Evolutionary conservation across 306 rosid genomes (phyloP).

Genomic region (Biancaea sappan): DNA sequence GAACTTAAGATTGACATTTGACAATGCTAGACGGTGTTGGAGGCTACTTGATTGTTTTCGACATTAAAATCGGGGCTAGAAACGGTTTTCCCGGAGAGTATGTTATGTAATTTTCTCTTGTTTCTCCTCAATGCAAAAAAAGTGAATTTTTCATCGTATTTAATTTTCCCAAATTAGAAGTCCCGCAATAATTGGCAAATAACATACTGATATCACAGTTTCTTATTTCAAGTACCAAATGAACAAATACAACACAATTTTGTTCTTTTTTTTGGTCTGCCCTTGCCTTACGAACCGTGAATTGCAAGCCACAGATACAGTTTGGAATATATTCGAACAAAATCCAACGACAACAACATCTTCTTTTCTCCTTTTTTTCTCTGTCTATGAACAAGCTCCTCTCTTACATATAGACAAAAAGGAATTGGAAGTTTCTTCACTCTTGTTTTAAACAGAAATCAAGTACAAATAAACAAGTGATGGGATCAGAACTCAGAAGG

Average conservation of each 20-base stretch:
- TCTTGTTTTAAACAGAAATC: neutral
- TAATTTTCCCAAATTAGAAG: too few species aligned
- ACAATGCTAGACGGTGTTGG: too few species aligned
- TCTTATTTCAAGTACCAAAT: constrained; percentile 40
- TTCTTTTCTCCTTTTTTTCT: neutral
- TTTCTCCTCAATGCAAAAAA: too few species aligned
- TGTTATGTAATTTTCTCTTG: too few species aligned
- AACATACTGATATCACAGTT: constrained; percentile 32
- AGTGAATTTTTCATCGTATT: too few species aligned
- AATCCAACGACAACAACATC: constrained; percentile 9
- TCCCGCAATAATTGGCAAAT: too few species aligned
- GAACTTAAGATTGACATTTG: too few species aligned
- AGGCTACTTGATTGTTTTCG: too few species aligned
- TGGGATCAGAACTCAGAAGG: constrained; percentile 38
- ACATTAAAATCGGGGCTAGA: too few species aligned
- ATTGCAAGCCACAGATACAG: constrained; percentile 14
- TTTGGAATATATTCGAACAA: constrained; percentile 21
- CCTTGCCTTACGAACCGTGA: constrained; percentile 24
- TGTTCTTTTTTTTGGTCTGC: constrained; percentile 20
- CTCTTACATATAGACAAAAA: constrained; percentile 29
- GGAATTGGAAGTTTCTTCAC: constrained; percentile 21
- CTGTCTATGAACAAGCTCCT: neutral
- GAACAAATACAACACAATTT: constrained; percentile 16
- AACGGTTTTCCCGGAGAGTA: too few species aligned
- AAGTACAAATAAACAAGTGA: too few species aligned